Base-by-base conservation (phyloP, 2,329 filamentous ascomycete species). In the Xylaria sp. region DNA sequence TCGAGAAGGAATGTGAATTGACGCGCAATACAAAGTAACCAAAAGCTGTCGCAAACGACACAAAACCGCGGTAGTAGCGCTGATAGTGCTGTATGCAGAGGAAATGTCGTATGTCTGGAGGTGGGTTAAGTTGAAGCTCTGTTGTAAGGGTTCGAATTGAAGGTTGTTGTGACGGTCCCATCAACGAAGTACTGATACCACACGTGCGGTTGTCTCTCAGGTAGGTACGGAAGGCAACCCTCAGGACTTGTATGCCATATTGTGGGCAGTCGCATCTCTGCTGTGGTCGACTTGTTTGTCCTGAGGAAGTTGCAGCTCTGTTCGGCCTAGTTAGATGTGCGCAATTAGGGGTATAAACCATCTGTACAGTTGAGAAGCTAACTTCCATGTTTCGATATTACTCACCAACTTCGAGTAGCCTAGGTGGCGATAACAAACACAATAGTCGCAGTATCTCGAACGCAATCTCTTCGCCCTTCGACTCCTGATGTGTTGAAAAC, bases 21-120 rank as follows among this genome's bases (percentile, higher is more conserved):
- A 65, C 70, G 66, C 68, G 68, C 70, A 72, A 73, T 76, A 73
- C 64, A 68, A 70, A 68, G 74, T 75, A 78, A 74, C 75, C 75
- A 76, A 78, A 77, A 77, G 71, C 54, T 72, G 66, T 73, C 66
- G 66, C 71, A 72, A 68, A 70, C 67, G 62, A 72, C 69, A 68
- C 70, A 65, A 68, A 66, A 74, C 71, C 57, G 70, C 57, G 69
- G 54, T 68, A 69, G 61, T 70, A 71, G 68, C 73, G 70, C 65
- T 74, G 73, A 75, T 78, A 75, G 71, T 71, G 70, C 70, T 76
- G 71, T 73, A 73, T 70, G 61, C 71, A 55, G 72, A 74, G 56
- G 63, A 66, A 72, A 74, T 76, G 72, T 50, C 64, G 74, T 67
- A 69, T 67, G 67, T 58, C 54, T 71, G 57, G 41, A 5, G 7